These are phyloP conservation scores for Candida ulmi DNA, from an alignment of 805 yeast genomes.

Conservation along the genomic window DNA sequence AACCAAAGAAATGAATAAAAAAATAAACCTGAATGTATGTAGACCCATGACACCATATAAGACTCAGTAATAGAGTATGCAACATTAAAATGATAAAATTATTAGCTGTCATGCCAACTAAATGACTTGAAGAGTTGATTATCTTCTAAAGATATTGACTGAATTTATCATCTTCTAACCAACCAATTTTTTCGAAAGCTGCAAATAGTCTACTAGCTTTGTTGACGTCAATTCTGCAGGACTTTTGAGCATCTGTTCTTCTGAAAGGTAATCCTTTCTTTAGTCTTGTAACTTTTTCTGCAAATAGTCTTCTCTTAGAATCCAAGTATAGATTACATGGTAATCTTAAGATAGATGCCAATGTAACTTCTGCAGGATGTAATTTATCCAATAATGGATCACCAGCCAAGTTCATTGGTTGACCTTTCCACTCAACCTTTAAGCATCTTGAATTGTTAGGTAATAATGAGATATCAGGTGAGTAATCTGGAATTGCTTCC, in stretches of 20 bases:
- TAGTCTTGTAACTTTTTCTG: constrained; percentile 79
- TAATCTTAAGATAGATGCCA: constrained; percentile 85
- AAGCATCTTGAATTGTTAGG: constrained; percentile 70
- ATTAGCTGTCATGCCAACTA: too few relatives aligned
- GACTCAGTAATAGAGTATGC: too few relatives aligned
- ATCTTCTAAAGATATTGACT: constrained; percentile 30
- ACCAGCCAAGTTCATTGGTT: constrained; percentile 80
- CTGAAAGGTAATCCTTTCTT: constrained; percentile 79
- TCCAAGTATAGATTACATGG: constrained; percentile 82
- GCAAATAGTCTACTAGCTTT: constrained; percentile 91
- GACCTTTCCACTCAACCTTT: constrained; percentile 97
- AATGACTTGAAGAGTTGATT: too few relatives aligned
- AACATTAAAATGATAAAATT: too few relatives aligned
- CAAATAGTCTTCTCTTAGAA: constrained; percentile 79
- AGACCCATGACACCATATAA: too few relatives aligned
- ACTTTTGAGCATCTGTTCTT: constrained; percentile 97
- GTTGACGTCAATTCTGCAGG: constrained; percentile 95
- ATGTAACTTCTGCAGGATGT: constrained; percentile 85
- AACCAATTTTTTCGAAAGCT: constrained; percentile 91
- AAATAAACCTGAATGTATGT: too few relatives aligned
- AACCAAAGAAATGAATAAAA: too few relatives aligned
- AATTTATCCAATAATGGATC: constrained; percentile 72
- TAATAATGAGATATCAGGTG: constrained; percentile 63
- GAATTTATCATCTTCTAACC: constrained; percentile 81
- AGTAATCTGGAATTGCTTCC: constrained; percentile 72